Base-by-base conservation (phyloP, 371 early-diverging fungal genomes). In the Mucor plumbeus region DNA sequence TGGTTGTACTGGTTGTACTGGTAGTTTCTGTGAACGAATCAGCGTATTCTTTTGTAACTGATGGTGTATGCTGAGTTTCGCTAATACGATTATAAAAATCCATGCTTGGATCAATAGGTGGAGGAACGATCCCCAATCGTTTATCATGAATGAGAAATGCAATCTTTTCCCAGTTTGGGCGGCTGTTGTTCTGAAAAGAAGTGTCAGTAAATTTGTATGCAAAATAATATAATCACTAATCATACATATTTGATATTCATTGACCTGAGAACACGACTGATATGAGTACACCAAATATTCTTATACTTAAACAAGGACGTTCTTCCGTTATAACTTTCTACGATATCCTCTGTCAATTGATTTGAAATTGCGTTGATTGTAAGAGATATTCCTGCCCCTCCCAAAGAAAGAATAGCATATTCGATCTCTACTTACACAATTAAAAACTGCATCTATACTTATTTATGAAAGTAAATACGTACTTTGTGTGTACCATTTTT, bases 251-350 rank as follows among this genome's bases (percentile, higher is more conserved):
- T n/a, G n/a, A n/a, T n/a, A n/a, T 41, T 41, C 41, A 41, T 41
- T 14, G 41, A 41, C 13, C 13, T 14, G 13, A 41, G 14, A 41
- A 41, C 41, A 11, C 14, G 8, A 14, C 41, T 41, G 10, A 41
- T 59, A 44, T 31, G 33, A 59, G 60, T 21, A 59, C 60, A 43
- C 41, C 60, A 59, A 59, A 36, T 59, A 33, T 2, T 43, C 60
- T 59, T 59, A 33, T 41, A 59, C 44, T 9, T 33, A 59, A 59
- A 59, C 60, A 59, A 43, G 19, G 60, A 41, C 7, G 33, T 15
- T 59, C 44, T 43, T 59, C 60, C 60, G 60, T 59, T 33, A 59
- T 59, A 44, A 21, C n/a, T 59, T 59, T 59, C 44, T 43, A 43
- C 60, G 34, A 43, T 59, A 59, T 59, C 5, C 26, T 59, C 60